Percentiles rank a stretch among this genome's conserved stretches.
Conservation (phyloP, 768 basidiomycete species). For the Rhizopogon vinicolor region DNA sequence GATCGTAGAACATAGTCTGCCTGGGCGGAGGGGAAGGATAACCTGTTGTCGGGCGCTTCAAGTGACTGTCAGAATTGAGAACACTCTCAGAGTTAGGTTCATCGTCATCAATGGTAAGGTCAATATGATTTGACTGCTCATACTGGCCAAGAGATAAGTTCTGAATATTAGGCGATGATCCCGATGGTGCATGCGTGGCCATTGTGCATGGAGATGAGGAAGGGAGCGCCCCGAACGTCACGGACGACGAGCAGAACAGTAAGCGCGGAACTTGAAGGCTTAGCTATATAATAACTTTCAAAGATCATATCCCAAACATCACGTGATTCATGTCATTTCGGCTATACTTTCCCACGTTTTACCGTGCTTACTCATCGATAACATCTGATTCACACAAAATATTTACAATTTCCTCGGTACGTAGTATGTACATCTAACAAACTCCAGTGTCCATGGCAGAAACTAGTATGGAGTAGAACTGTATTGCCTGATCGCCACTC, state of each 20-base stretch:
- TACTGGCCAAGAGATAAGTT: constrained; percentile 34
- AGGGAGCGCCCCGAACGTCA: constrained; percentile 1
- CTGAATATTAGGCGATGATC: constrained; percentile 27
- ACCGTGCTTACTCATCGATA: background rate
- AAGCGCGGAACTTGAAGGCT: background rate
- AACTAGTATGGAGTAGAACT: too few relatives aligned
- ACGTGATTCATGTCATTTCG: background rate
- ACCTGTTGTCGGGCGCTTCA: constrained; percentile 41
- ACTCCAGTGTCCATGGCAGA: too few relatives aligned
- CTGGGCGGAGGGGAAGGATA: constrained; percentile 6
- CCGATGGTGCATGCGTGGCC: constrained; percentile 24
- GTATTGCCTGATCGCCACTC: background rate
- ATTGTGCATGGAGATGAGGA: constrained; percentile 21
- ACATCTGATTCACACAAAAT: too few relatives aligned
- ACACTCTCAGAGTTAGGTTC: constrained; percentile 30
- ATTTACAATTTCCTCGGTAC: too few relatives aligned
- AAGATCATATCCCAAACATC: constrained; percentile 1
- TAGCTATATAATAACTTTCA: background rate
- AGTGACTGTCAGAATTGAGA: constrained; percentile 22
- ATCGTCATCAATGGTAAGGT: constrained; percentile 70
- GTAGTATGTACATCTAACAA: too few relatives aligned
- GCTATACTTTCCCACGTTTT: constrained; percentile 1
- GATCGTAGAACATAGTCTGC: constrained; percentile 10
- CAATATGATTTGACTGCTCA: constrained; percentile 53
- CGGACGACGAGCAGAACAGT: constrained; percentile 5